A percentile compares a stretch with the other conserved stretches of the same genome.
phyloP scores from a whole-genome alignment of 345 rosid species.

The Stellera chamaejasme region DNA sequence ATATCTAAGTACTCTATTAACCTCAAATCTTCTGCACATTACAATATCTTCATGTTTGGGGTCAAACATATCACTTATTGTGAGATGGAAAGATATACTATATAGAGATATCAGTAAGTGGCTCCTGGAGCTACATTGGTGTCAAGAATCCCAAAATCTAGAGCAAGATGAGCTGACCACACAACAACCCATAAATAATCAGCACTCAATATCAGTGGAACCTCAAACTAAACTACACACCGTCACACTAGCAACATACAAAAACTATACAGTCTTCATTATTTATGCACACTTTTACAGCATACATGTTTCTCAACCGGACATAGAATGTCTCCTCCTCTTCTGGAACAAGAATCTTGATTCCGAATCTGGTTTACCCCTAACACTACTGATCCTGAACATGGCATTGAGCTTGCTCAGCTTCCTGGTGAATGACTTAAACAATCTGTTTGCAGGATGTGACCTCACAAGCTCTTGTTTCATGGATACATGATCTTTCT shows the following conservation, averaged over 20 bases:
- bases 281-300: conserved; percentile 11
- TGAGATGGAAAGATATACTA: no score
- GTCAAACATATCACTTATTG: no score
- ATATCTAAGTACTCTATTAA: no score
- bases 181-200: neutral
- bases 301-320: conserved; percentile 23
- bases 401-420: conserved; percentile 71
- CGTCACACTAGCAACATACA: no score
- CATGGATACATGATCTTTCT: conserved; percentile 89
- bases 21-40: no score
- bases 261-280: conserved; percentile 23
- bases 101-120: no score
- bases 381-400: conserved; percentile 51
- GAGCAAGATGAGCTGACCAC: no score
- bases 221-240: neutral
- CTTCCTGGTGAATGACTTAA: conserved; percentile 74
- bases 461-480: conserved; percentile 78
- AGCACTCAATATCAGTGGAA: neutral
- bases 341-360: conserved; percentile 59
- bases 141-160: no score
- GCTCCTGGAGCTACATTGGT: no score
- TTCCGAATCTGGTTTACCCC: conserved; percentile 50
- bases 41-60: no score
- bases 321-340: conserved; percentile 79
- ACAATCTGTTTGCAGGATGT: conserved; percentile 61